phyloP scores from a whole-genome alignment of 1,139 yeast species.

The Sugiyamaella xylanicola region DNA sequence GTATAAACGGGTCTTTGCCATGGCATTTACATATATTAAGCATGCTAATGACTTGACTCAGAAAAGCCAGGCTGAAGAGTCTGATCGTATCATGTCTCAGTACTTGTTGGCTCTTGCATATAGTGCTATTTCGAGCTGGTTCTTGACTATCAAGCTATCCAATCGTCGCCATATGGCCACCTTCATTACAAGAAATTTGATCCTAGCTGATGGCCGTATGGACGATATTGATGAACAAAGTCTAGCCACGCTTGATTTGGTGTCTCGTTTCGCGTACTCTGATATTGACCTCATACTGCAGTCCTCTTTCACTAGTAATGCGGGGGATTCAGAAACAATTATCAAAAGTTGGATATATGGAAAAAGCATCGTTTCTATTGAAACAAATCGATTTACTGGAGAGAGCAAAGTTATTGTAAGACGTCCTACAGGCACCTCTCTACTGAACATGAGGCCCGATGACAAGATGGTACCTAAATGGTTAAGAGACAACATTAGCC shows the following conservation, averaged over 20 bases:
- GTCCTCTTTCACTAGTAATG: slow-evolving; percentile 23
- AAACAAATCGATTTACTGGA: slow-evolving; percentile 57
- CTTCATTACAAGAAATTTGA: slow-evolving; percentile 62
- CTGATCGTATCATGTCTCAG: slow-evolving; percentile 49
- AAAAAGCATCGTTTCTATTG: slow-evolving; percentile 57
- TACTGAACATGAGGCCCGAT: slow-evolving; percentile 52
- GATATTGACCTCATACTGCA: slow-evolving; percentile 53
- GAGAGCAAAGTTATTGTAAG: slow-evolving; percentile 56
- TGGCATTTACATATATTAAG: slow-evolving; percentile 77
- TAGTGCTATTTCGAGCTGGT: slow-evolving; percentile 73
- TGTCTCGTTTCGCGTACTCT: slow-evolving; percentile 66
- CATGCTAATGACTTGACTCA: slow-evolving; percentile 57
- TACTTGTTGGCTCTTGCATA: slow-evolving; percentile 68
- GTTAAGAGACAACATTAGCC: slow-evolving; percentile 21
- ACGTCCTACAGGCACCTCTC: slow-evolving; percentile 67
- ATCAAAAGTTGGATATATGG: slow-evolving; percentile 66
- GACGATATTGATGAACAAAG: slow-evolving; percentile 54
- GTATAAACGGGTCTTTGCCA: slow-evolving; percentile 76
- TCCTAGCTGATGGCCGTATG: slow-evolving; percentile 49
- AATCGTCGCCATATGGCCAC: slow-evolving; percentile 63
- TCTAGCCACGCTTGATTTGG: slow-evolving; percentile 66
- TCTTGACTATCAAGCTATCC: slow-evolving; percentile 60
- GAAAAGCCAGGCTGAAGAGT: slow-evolving; percentile 36
- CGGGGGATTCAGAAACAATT: slow-evolving; percentile 19
- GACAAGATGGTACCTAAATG: slow-evolving; percentile 46